Evolutionary conservation across 2,329 filamentous ascomycete species (phyloP).

Genomic region (Talaromyces sp.): DNA sequence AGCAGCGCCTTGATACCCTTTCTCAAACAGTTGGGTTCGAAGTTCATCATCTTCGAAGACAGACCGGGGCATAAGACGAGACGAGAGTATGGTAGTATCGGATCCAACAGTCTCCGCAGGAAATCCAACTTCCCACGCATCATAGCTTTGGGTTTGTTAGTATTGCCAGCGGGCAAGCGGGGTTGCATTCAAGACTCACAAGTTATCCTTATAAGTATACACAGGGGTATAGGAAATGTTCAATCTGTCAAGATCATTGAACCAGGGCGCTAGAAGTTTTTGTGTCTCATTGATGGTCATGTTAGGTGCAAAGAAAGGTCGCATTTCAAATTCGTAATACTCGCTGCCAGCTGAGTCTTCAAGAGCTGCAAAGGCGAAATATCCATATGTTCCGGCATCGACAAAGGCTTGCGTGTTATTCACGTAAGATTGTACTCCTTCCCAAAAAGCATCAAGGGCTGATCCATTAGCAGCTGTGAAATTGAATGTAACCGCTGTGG

Average conservation of each 20-base stretch:
- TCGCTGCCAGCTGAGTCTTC: constrained; percentile 24
- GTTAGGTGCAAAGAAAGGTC: constrained; percentile 28
- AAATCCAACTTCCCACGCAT: constrained; percentile 24
- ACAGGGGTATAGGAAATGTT: constrained; percentile 25
- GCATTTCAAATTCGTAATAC: constrained; percentile 30
- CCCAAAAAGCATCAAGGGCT: constrained; percentile 8
- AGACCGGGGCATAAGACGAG: constrained; percentile 26
- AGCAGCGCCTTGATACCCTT: background rate
- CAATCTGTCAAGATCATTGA: constrained; percentile 23
- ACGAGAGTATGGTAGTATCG: constrained; percentile 25
- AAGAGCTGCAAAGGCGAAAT: constrained; percentile 19
- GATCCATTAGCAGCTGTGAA: background rate
- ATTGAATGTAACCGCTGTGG: background rate
- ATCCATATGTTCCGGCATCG: constrained; percentile 9
- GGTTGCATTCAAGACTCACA: constrained; percentile 20
- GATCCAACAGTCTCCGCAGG: constrained; percentile 26
- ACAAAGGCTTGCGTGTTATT: constrained; percentile 1
- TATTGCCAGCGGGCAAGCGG: background rate
- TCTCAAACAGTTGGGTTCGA: background rate
- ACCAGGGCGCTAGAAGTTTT: constrained; percentile 26
- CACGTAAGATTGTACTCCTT: background rate
- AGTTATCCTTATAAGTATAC: constrained; percentile 28
- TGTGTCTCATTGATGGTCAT: constrained; percentile 26
- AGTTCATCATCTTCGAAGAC: constrained; percentile 23
- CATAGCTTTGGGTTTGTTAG: constrained; percentile 21